Evolutionary conservation across 768 basidiomycete species (phyloP).

Genomic region (Epithele typhae): DNA sequence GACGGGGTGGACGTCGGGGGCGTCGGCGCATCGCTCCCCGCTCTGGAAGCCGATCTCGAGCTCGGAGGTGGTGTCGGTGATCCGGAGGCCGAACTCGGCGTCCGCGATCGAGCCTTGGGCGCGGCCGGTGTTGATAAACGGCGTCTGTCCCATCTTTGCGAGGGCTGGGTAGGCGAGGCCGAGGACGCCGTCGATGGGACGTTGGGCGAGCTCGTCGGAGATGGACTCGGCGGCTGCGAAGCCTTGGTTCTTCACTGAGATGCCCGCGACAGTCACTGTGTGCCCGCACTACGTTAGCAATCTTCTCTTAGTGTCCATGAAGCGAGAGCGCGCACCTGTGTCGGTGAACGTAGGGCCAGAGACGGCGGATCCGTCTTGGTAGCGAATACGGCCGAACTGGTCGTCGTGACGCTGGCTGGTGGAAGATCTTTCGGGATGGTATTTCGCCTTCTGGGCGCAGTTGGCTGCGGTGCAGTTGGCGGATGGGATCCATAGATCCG

Average conservation of each 20-base stretch:
- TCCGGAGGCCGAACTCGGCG: conserved; percentile 26
- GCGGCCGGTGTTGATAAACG: conserved; percentile 21
- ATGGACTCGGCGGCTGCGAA: too few species aligned
- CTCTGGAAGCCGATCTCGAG: conserved; percentile 36
- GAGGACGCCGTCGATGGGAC: conserved; percentile 24
- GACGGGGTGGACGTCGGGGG: conserved; percentile 26
- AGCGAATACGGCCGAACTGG: conserved; percentile 29
- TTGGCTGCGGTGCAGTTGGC: conserved; percentile 9
- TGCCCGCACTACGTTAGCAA: too few species aligned
- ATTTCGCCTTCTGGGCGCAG: conserved; percentile 18
- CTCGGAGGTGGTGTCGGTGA: conserved; percentile 22
- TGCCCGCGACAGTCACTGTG: too few species aligned
- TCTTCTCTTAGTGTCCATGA: too few species aligned
- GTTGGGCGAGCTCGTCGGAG: too few species aligned
- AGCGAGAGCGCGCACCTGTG: conserved; percentile 15
- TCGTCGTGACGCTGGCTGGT: conserved; percentile 19
- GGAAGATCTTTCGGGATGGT: conserved; percentile 25
- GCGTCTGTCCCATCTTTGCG: conserved; percentile 12
- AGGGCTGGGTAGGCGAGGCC: conserved; percentile 21
- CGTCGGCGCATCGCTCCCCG: conserved; percentile 28
- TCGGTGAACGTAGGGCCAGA: conserved; percentile 31
- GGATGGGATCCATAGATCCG: conserved; percentile 19
- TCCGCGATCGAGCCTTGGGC: conserved; percentile 14
- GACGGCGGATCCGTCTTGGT: conserved; percentile 35
- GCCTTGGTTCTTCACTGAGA: too few species aligned